Evolutionary conservation across 306 rosid species (phyloP).

Genomic region (Vigna nakashimae): DNA sequence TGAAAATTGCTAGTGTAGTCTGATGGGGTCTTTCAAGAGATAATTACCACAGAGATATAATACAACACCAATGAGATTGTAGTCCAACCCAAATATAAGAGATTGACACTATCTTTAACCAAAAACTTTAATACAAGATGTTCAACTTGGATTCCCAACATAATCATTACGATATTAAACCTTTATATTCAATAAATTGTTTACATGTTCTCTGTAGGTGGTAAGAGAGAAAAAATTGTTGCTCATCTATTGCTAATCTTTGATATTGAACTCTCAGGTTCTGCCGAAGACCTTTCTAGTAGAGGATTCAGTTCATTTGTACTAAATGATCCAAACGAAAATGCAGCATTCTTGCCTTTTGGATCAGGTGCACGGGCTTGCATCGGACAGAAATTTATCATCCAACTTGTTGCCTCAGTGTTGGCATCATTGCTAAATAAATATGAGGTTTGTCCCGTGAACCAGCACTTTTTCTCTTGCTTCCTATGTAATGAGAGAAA

Average conservation of each 20-base stretch:
- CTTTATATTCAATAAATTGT: background rate
- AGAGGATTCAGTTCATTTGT: constrained; percentile 46
- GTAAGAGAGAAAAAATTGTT: background rate
- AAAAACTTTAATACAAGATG: too few relatives aligned
- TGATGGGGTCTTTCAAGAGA: too few relatives aligned
- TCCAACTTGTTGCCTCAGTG: constrained; percentile 65
- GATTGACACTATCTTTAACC: too few relatives aligned
- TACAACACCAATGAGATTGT: too few relatives aligned
- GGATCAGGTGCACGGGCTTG: constrained; percentile 82
- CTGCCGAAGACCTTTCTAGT: constrained; percentile 46
- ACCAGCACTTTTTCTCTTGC: constrained; percentile 14
- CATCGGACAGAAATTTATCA: constrained; percentile 73
- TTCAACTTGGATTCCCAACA: too few relatives aligned
- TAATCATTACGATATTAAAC: background rate
- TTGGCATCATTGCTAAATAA: constrained; percentile 64
- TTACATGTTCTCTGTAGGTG: background rate
- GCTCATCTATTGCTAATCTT: constrained; percentile 34
- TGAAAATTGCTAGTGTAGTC: constrained; percentile 20
- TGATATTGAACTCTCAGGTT: constrained; percentile 46
- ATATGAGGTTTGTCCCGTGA: constrained; percentile 65
- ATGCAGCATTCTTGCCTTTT: constrained; percentile 77
- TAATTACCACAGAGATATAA: too few relatives aligned
- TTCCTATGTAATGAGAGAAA: background rate
- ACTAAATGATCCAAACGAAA: constrained; percentile 70
- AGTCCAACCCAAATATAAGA: too few relatives aligned